phyloP scores from a whole-genome alignment of 345 rosid species.

The Camelina sativa region DNA sequence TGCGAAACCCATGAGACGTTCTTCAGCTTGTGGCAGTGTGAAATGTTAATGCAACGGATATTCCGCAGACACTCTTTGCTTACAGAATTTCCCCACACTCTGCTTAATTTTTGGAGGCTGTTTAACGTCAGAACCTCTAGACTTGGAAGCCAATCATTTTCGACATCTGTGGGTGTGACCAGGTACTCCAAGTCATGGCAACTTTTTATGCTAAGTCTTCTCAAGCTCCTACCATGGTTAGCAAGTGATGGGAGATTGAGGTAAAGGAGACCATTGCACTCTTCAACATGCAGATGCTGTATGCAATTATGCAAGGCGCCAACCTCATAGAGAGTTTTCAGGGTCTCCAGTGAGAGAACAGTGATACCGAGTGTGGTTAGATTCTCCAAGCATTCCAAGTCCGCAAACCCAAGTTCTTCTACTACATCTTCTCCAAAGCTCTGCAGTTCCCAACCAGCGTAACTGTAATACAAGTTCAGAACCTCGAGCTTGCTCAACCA shows the following conservation, averaged over 20 bases:
- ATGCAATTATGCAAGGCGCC: slow-evolving; percentile 41
- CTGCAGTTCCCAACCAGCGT: slow-evolving; percentile 49
- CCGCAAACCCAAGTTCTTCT: slow-evolving; percentile 47
- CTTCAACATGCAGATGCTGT: slow-evolving; percentile 52
- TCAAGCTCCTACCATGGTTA: slow-evolving; percentile 47
- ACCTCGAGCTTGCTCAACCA: slow-evolving; percentile 48
- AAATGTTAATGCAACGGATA: slow-evolving; percentile 51
- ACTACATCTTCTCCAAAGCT: slow-evolving; percentile 30
- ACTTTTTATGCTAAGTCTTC: slow-evolving; percentile 57
- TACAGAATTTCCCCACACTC: slow-evolving; percentile 49
- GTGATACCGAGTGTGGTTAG: slow-evolving; percentile 54
- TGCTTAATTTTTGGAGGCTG: slow-evolving; percentile 48
- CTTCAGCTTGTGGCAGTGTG: slow-evolving; percentile 56
- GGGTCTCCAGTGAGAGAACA: slow-evolving; percentile 38
- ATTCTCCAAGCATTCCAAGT: slow-evolving; percentile 49
- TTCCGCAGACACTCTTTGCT: slow-evolving; percentile 45
- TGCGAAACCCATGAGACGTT: slow-evolving; percentile 49
- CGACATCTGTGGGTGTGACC: slow-evolving; percentile 41
- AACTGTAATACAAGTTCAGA: slow-evolving; percentile 58
- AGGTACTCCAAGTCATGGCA: slow-evolving; percentile 52
- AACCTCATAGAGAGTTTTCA: slow-evolving; percentile 38
- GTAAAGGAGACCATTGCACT: slow-evolving; percentile 45
- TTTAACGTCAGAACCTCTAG: slow-evolving; percentile 58
- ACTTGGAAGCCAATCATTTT: slow-evolving; percentile 51
- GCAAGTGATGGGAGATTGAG: slow-evolving; percentile 42